Evolutionary conservation across 306 rosid species (phyloP), one percentile per base, ranked within the genome.

Genomic region (Fragaria ananassa): DNA sequence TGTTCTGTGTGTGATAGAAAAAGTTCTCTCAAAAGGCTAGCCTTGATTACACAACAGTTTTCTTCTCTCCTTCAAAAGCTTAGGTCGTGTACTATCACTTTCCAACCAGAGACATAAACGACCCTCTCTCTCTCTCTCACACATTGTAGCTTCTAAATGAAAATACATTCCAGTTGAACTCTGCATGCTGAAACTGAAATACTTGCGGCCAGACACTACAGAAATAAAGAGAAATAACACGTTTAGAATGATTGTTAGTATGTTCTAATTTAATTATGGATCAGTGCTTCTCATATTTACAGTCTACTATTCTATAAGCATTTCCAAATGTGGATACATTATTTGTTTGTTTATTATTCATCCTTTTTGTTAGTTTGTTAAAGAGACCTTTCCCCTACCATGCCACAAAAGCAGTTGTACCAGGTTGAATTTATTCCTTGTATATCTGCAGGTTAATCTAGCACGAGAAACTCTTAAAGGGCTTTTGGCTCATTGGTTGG

Each of bases 391-490:
- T 41, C 0, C 44, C 46, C 54, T 12, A 14, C 21, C 18, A 11
- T 0, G 19, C 37, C 18, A 42, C 19, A 3, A 41, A 41, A 74
- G 56, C 34, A 41, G 58, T 44, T 74, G 11, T 67, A n/a, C 34
- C 29, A 44, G 44, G 41, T 41, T 42, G 14, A 60, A 10, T 10
- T 18, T 35, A 65, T 7, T 18, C 31, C 18, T 49, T 69, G 56
- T 76, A 6, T 69, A 60, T 81, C 66, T 88, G 78, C 89, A 96
- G 99, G 91, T 96, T 77, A 92, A 92, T 90, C 89, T 96, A 72
- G 98, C 93, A 34, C 91, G 91, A 58, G 99, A 96, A 87, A 96
- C 98, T 75, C 97, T 96, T 76, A 96, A 96, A 85, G 99, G 99
- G 78, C 96, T 96, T 61, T 80, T 96, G 87, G 91, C 84, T 82